Conservation (phyloP, 2,329 filamentous ascomycete species). For the Trichoderma sp. region DNA sequence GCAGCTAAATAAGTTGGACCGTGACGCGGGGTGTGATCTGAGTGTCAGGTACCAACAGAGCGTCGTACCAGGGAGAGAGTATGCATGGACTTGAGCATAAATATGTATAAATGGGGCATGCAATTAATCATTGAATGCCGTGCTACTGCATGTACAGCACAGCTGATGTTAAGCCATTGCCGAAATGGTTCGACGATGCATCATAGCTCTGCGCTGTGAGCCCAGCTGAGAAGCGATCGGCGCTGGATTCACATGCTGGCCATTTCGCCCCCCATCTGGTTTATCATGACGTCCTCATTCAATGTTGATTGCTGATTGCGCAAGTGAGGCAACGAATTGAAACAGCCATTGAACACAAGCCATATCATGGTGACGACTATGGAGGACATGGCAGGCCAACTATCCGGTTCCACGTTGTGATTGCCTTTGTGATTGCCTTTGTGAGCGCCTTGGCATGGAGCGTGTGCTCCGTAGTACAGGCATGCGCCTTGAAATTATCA, state of each 20-base stretch:
- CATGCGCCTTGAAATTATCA: neutral
- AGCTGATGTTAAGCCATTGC: neutral
- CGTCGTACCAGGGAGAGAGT: neutral
- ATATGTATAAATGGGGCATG: neutral
- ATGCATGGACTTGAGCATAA: neutral
- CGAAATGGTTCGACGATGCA: neutral
- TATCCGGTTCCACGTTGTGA: neutral
- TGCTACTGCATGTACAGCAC: too few relatives aligned
- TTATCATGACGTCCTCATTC: slow-evolving; percentile 13
- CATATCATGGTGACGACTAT: neutral
- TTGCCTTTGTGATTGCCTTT: too few relatives aligned
- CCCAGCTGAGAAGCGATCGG: neutral
- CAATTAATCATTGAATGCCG: neutral
- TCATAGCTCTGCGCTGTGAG: neutral
- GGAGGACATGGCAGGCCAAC: neutral
- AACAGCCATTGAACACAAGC: neutral
- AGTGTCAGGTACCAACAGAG: neutral
- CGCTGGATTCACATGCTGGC: neutral
- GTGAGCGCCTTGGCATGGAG: neutral
- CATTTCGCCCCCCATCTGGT: neutral
- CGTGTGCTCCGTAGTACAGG: neutral
- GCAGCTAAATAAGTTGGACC: neutral
- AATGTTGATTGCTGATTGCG: neutral
- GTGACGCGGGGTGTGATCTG: neutral
- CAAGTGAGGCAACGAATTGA: neutral